phyloP scores from a whole-genome alignment of 768 basidiomycete species.

The Hericium alpestre region DNA sequence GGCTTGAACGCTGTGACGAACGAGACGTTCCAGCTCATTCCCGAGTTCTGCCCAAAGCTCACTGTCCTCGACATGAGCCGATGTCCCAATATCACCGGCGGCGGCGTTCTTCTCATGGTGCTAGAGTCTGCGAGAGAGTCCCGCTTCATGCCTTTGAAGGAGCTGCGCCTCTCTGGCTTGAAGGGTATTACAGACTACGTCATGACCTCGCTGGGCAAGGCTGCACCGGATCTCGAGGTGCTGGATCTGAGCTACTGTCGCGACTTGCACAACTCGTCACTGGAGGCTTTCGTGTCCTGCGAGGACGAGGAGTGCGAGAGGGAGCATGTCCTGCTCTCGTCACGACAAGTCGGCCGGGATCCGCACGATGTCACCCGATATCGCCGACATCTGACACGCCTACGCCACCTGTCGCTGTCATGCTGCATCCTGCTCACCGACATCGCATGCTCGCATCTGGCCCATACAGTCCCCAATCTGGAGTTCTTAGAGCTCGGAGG shows the following conservation, averaged over 20 bases:
- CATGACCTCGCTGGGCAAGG: slow-evolving; percentile 57
- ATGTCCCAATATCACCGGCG: slow-evolving; percentile 57
- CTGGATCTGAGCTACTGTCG: slow-evolving; percentile 70
- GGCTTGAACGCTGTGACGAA: slow-evolving; percentile 64
- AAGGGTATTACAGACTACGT: slow-evolving; percentile 46
- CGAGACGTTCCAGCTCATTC: slow-evolving; percentile 61
- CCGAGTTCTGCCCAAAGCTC: slow-evolving; percentile 45
- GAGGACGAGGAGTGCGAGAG: slow-evolving; percentile 25
- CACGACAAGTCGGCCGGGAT: slow-evolving; percentile 59
- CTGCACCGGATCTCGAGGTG: slow-evolving; percentile 63
- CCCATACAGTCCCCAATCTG: slow-evolving; percentile 57
- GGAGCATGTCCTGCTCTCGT: slow-evolving; percentile 40
- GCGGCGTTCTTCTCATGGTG: slow-evolving; percentile 45
- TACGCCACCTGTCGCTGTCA: slow-evolving; percentile 69
- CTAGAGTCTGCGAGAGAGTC: slow-evolving; percentile 33
- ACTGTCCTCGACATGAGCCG: slow-evolving; percentile 57
- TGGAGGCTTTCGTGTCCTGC: slow-evolving; percentile 64
- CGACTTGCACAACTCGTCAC: slow-evolving; percentile 61
- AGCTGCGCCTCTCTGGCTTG: slow-evolving; percentile 60
- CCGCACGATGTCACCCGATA: slow-evolving; percentile 36
- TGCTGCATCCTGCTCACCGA: slow-evolving; percentile 65
- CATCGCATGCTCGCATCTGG: slow-evolving; percentile 61
- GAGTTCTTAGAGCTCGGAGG: slow-evolving; percentile 74
- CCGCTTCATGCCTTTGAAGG: slow-evolving; percentile 43
- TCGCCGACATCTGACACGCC: slow-evolving; percentile 51